Evolutionary conservation across 768 basidiomycete species (phyloP).

Genomic region (Cyclocybe aegerita): DNA sequence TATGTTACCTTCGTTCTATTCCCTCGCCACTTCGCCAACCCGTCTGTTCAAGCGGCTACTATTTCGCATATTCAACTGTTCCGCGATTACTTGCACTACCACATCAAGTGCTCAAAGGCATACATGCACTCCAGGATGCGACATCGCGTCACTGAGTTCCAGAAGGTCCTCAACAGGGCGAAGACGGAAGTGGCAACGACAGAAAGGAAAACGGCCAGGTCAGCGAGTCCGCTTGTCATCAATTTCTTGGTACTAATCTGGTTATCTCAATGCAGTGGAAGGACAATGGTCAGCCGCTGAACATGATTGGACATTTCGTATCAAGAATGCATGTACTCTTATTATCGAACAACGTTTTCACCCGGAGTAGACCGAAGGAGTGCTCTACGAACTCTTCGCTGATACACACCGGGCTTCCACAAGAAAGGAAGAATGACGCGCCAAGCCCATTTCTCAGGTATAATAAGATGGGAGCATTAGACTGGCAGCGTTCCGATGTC

Average conservation of each 20-base stretch:
- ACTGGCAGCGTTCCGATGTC: too few relatives aligned
- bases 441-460: too few relatives aligned
- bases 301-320: constrained; percentile 3
- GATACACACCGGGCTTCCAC: too few relatives aligned
- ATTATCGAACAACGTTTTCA: not conserved
- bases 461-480: too few relatives aligned
- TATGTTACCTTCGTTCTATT: constrained; percentile 98
- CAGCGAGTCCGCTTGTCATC: constrained; percentile 20
- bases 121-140: constrained; percentile 99
- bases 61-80: constrained; percentile 97
- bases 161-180: constrained; percentile 92
- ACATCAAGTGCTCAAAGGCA: constrained; percentile 98
- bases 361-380: not conserved
- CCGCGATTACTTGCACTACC: constrained; percentile 99
- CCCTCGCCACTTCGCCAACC: constrained; percentile 89
- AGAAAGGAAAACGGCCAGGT: constrained; percentile 90
- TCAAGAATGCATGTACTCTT: constrained; percentile 10
- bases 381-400: too few relatives aligned
- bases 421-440: too few relatives aligned
- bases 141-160: constrained; percentile 90
- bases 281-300: constrained; percentile 57
- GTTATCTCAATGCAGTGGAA: constrained; percentile 39
- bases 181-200: constrained; percentile 85
- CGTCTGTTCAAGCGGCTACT: constrained; percentile 64
- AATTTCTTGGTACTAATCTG: constrained; percentile 1